Base-by-base conservation (phyloP, 805 yeast species). In the Candida fluviatilis region DNA sequence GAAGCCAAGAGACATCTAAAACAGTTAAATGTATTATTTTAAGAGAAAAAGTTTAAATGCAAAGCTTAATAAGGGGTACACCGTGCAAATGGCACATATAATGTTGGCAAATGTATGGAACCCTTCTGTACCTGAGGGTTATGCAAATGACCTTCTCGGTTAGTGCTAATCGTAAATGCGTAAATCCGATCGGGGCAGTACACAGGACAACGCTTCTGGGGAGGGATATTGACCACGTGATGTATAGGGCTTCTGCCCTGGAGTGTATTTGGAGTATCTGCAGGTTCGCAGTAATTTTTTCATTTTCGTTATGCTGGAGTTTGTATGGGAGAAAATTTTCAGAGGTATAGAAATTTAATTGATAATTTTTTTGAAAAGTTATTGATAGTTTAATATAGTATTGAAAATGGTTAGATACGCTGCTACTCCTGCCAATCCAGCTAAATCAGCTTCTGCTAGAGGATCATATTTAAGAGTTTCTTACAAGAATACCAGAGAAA, bases 401-500 rank as follows among this genome's bases (percentile, higher is more conserved):
- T 26, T 26, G 29, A 33, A 62, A 81, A 93, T 93, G 98, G 88
- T 90, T 80, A 93, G 99, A 80, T 93, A 93, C 98, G 95, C 90
- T 80, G 93, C 95, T 73, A 82, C 88, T 66, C 88, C 99, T 71
- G 89, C 95, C 65, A 90, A 93, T 90, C 97, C 99, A 78, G 93
- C 96, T 71, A 88, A 89, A 80, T 85, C 96, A 62, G 98, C 97
- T 66, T 84, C 96, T 69, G 95, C 99, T 69, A 95, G 98, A 75
- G 98, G 98, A 69, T 87, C 98, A 47, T 90, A 89, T 90, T 81
- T 93, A 74, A 91, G 99, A 78, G 96, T 88, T 60, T 93, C 99
- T 56, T 93, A 74, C 96, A 93, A 93, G 90, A 93, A 93, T 91
- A 93, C 99, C 78, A 88, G 96, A 75, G 99, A 91, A 77, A 84